Evolutionary conservation across 305 asterid species (phyloP), one percentile per base, ranked within the genome.

Genomic region (Fraxinus paxiana): DNA sequence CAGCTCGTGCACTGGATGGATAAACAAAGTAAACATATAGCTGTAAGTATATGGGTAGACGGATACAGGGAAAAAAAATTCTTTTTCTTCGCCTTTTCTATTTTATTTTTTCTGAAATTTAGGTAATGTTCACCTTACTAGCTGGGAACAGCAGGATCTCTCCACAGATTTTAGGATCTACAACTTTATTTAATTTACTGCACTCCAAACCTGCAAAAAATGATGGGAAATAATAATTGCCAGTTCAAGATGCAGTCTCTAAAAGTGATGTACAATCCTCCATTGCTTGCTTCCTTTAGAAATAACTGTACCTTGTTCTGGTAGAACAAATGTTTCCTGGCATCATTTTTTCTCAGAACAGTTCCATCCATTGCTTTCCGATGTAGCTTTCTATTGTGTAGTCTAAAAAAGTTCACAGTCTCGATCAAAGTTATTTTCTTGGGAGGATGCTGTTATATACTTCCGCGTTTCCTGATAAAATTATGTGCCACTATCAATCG

Each of bases 1-100:
- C 98, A 96, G 84, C 97, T 96, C 80, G 86, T 91, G 93, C 90
- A 92, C 81, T 96, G 99, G 99, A 94, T 94, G 94, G 99, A 96
- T 83, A 96, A 93, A 83, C 98, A 94, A 88, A 96, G 97, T 92
- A 96, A 96, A 90, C 98, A 96, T 83, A 92, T 94, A 82, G 88
- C 97, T 87, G 99, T 94, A 84, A 91, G 99, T 86, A 85, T 83
- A 84, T 71, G 79, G 71, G 75, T 2, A 56, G n/a, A 43, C 71
- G 72, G 34, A 79, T 81, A 6, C 75, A 77, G 13, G 74, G 54
- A 24, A 67, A 48, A 26, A 78, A 48, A 18, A 13, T 2, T 63
- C 43, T 70, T 30, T 8, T 43, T n/a, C 24, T 71, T 22, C 17
- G 8, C 20, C 33, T 35, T 75, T 59, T 79, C 59, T 87, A 17